Percentiles rank a stretch among this genome's conserved stretches.
phyloP scores from a whole-genome alignment of 2,329 filamentous ascomycete genomes.

The Rhynchosporium graminicola region DNA sequence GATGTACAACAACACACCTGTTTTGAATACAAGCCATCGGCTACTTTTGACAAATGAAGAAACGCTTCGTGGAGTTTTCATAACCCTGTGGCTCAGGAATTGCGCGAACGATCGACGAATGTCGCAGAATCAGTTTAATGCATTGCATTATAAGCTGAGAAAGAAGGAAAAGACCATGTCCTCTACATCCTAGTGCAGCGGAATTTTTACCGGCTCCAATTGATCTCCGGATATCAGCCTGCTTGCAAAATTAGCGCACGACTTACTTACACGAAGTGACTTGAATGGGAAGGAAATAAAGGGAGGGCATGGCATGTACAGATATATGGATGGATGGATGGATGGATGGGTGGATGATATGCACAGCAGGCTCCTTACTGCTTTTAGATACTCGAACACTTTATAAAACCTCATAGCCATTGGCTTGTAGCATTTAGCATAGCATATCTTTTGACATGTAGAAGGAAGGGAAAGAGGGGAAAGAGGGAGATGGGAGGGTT shows the following conservation, averaged over 20 bases:
- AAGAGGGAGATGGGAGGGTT: not conserved
- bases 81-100: not conserved
- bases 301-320: not conserved
- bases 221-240: not conserved
- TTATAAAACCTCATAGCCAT: not conserved
- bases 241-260: not conserved
- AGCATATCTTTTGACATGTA: conserved; percentile 2
- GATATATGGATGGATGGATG: not conserved
- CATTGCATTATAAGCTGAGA: not conserved
- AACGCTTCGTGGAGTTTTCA: not conserved
- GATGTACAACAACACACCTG: not conserved
- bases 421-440: conserved; percentile 5
- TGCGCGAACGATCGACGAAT: not conserved
- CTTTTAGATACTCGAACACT: conserved; percentile 2
- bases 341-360: too few species aligned
- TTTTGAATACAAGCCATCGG: not conserved
- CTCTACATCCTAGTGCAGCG: not conserved
- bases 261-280: too few species aligned
- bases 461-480: not conserved
- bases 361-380: not conserved
- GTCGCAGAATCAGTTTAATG: not conserved
- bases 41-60: not conserved
- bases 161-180: not conserved
- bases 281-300: not conserved
- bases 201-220: not conserved